Evolutionary conservation across 2,329 filamentous ascomycete species (phyloP), one percentile per base, ranked within the genome.

Genomic region (Apiospora koreana): DNA sequence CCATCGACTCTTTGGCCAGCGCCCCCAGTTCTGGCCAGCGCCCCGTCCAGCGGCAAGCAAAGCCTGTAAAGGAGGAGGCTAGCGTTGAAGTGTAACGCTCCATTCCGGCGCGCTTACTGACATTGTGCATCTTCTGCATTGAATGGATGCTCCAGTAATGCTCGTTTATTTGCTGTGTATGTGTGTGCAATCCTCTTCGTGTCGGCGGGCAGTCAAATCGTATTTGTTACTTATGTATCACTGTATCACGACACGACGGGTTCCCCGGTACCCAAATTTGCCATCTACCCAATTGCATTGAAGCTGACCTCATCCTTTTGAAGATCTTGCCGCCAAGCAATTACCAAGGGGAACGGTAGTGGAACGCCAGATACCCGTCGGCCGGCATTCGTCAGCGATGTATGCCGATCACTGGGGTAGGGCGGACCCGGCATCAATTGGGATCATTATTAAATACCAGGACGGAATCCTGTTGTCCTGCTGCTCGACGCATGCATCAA

Each of bases 351-450:
- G 46, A 58, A 8, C 54, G 54, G 54, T 9, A 14, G 54, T 35
- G 54, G 54, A 38, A 62, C 31, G 18, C 31, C 9, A 28, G 54
- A 62, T 35, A 62, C 21, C 54, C 54, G 54, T 62, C 54, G 31
- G 54, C 54, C 54, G 31, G 54, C 28, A 62, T 62, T 62, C 54
- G 31, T 62, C 28, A 62, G 54, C 31, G 28, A 62, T 54, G 48
- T 38, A 38, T 62, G 54, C 28, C 54, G 54, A 62, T 62, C 54
- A 62, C 54, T 62, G 54, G 54, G 54, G 54, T 38, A 38, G 31
- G 54, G 54, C 54, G 50, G 50, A 58, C 50, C 50, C 31, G 50
- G 16, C 16, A 18, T 58, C 50, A 31, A 58, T 58, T 58, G 28
- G 28, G 50, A 58, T 58, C 50, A 58, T 35, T 58, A 31, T 35